Evolutionary conservation across 208 protist genomes (phyloP), one percentile per base, ranked within the genome.

Genomic region (Acanthamoeba healyi): DNA sequence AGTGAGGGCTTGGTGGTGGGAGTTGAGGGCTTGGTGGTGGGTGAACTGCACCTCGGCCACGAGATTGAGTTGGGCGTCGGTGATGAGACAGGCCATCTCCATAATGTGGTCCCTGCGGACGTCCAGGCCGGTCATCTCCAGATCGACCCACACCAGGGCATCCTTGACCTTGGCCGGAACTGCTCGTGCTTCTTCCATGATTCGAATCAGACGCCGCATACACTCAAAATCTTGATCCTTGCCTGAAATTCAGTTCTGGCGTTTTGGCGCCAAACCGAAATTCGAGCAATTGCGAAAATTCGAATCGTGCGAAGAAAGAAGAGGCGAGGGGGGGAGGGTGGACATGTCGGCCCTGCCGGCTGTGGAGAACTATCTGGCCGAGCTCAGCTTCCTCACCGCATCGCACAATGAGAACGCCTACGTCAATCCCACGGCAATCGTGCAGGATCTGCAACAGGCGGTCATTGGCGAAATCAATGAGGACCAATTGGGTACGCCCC

Each of bases 71-170:
- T 97, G 2, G 0, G 36, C 29, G 40, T 96, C 96, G 4, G 96
- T 97, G 14, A 97, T 63, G 40, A 97, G 91, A 12, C 46, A 70
- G 29, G 96, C 96, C 81, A 96, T 94, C 92, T 97, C 96, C 19
- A 97, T 84, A 32, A 97, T 96, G 34, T 42, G 32, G 77, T 97
- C 94, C 26, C 79, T 96, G 1, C 24, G 34, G 32, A 70, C 42
- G 79, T 97, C 95, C 0, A 97, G 74, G 29, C 96, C 96, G n/a
- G 96, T 96, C 96, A 97, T 97, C 29, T 97, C 96, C 19, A 96
- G 72, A 40, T 96, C 96, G 0, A 97, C 95, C 95, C 95, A 97
- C 29, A 97, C 82, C 26, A 97, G n/a, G 26, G 56, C 61, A 77
- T 92, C 65, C 29, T 49, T 65, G 7, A 92, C 56, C 56, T 61